Percentiles rank a stretch among this genome's conserved stretches.
These are phyloP conservation scores for Hemisphaericaspora lyxosophila DNA, from an alignment of 1,139 yeast species.

Conservation along the genomic window DNA sequence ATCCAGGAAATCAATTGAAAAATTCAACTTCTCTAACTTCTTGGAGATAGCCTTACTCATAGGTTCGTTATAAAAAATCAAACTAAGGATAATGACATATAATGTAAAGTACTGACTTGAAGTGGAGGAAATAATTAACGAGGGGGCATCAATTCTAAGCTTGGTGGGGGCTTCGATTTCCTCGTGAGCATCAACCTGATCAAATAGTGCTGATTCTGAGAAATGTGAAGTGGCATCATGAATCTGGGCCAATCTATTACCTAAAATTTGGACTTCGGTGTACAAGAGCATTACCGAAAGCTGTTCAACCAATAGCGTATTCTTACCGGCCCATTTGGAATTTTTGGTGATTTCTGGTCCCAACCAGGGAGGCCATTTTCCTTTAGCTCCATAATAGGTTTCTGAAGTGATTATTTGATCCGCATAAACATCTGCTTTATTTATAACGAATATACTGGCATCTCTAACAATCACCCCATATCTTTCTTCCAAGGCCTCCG, in stretches of 20 bases:
- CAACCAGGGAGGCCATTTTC: constrained; percentile 50
- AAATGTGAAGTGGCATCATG: constrained; percentile 9
- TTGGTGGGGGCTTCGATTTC: constrained; percentile 17
- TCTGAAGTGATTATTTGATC: constrained; percentile 22
- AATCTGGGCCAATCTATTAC: constrained; percentile 15
- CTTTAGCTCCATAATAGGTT: constrained; percentile 35
- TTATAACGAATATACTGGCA: constrained; percentile 43
- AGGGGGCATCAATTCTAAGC: constrained; percentile 42
- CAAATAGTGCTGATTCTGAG: constrained; percentile 3
- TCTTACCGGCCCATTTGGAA: constrained; percentile 37
- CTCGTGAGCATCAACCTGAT: constrained; percentile 10
- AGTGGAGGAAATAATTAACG: constrained; percentile 40
- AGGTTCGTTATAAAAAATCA: constrained; percentile 46
- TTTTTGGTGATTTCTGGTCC: constrained; percentile 44
- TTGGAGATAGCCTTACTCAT: constrained; percentile 35
- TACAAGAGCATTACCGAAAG: constrained; percentile 39
- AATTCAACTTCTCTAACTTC: constrained; percentile 40
- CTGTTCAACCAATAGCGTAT: constrained; percentile 37
- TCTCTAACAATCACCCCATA: constrained; percentile 39
- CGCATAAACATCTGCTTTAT: constrained; percentile 19
- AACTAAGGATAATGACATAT: constrained; percentile 34
- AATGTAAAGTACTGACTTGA: constrained; percentile 44
- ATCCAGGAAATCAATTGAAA: constrained; percentile 45
- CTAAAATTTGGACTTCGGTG: constrained; percentile 32
- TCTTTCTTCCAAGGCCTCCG: constrained; percentile 35